Base-by-base conservation (phyloP, 345 rosid genomes). In the Citrus glauca region DNA sequence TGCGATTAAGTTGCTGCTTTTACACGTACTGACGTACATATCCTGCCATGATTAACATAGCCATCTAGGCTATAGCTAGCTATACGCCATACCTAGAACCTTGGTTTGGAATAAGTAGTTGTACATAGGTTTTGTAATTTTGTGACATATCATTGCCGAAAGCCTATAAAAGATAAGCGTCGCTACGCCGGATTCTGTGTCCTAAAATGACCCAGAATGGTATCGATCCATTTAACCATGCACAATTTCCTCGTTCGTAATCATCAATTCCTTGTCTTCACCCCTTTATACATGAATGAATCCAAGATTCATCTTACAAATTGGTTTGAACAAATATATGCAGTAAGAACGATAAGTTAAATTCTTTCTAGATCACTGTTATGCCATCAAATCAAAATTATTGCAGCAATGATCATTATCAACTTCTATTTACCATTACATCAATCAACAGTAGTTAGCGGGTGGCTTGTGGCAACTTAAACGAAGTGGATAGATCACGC, bases 401-500 rank as follows among this genome's bases (percentile, higher is more conserved):
- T 33, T 33, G 42, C 11, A 22, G 48, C 7, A 45, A 45, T 45
- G 30, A 33, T 65, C 68, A 32, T 64, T 16, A 1, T 14, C 7
- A 35, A 35, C 7, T 35, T 35, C 5, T n/a, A 11, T 6, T 30
- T 0, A 6, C 3, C 6, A 22, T 25, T 3, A 27, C 14, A 45
- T 42, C 9, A 50, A 14, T 27, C n/a, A 69, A 42, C 35, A 45
- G 59, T 7, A 4, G 1, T 7, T 0, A 5, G 19, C 20, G 22
- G 67, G 9, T 16, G 38, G 32, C 67, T 30, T 65, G 60, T 28
- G 9, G 9, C 0, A 70, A 16, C 33, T 45, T 13, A 11, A 45
- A 45, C 50, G 20, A 48, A 38, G 17, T 71, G 61, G 60, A 71
- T 71, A 10, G 9, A 56, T 72, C 75, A 72, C 75, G 65, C 75